Base-by-base conservation (phyloP, 2,329 filamentous ascomycete genomes). In the Neofusicoccum umdonicola region DNA sequence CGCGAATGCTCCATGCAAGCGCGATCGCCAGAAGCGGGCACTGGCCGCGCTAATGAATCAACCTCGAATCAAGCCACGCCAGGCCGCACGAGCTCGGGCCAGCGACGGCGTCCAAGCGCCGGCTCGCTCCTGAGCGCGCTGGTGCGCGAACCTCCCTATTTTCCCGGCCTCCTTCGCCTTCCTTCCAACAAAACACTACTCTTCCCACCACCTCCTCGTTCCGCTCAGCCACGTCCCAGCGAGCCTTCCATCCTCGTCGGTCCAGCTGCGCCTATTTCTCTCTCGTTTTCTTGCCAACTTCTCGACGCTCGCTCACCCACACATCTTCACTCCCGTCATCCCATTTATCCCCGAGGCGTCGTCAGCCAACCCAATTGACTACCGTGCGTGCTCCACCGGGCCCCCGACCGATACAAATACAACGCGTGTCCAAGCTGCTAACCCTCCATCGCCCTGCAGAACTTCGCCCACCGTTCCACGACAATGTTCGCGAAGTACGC, bases 401-500 rank as follows among this genome's bases (percentile, higher is more conserved):
- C 68, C 60, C 41, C 62, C 45, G 12, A 35, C 34, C 22, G 27
- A n/a, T 51, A 50, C 42, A 51, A 45, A 50, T 57, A 61, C 67
- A 69, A 65, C 69, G 66, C 66, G 62, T 37, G 52, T 64, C 68
- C 70, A 68, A 31, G 69, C 64, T 63, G 64, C 72, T 75, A 67
- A 75, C 68, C 57, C 45, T 64, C 22, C 39, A 41, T 39, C 66
- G 45, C 65, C 66, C 45, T 71, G 73, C 72, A 60, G 56, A 60
- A 35, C 71, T 69, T 64, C 65, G 68, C 64, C 66, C 67, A 68
- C 56, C 64, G 62, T 67, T 70, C 60, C 67, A 72, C 67, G 67
- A 80, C 76, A 76, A 86, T 87, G 82, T 80, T 84, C 77, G 73
- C 80, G 73, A 86, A 83, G 76, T 83, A 84, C 77, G 77, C 84